Evolutionary conservation across 2,329 filamentous ascomycete genomes (phyloP), one percentile per base, ranked within the genome.

Genomic region (Lachnellula willkommii): DNA sequence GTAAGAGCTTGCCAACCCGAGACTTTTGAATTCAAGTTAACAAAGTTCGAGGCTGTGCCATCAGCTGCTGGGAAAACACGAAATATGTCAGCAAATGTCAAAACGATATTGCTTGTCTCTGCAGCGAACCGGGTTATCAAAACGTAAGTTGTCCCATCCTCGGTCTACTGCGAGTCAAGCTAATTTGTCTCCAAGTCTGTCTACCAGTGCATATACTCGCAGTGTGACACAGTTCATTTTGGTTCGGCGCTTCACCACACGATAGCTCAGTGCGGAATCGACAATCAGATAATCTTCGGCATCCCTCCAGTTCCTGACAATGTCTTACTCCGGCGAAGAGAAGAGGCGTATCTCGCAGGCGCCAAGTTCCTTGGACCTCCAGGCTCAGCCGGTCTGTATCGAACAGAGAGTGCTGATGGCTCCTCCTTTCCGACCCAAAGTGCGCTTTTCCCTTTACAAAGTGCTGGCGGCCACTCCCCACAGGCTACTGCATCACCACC

Each of bases 121-220:
- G 70, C 50, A 63, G 58, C 24, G 68, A 72, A 47, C 17, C 56
- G 4, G 56, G 63, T 4, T 72, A 68, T 50, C 70, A 71, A 58
- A 68, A 65, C 48, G 70, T 71, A 57, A 36, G 64, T 56, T 35
- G 40, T 37, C 15, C 8, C 3, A n/a, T 7, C 26, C 17, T 22
- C 47, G 17, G 9, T 24, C 35, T 32, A 48, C 20, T 22, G 22
- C 5, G 24, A 35, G 15, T 8, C 40, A 12, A 36, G 54, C 58
- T 51, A 59, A 22, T 7, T 17, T 11, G 43, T n/a, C 36, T 22
- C 50, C n/a, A 17, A 72, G 70, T 66, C 64, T 12, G 64, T 71
- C 37, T 70, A 66, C 47, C 69, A 71, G 56, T 72, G 69, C 52
- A 60, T 72, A 17, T 70, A 71, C 56, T 71, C 70, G 5, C 70